Evolutionary conservation across 2,329 filamentous ascomycete genomes (phyloP), one percentile per base, ranked within the genome.

Genomic region (Sclerotinia borealis): DNA sequence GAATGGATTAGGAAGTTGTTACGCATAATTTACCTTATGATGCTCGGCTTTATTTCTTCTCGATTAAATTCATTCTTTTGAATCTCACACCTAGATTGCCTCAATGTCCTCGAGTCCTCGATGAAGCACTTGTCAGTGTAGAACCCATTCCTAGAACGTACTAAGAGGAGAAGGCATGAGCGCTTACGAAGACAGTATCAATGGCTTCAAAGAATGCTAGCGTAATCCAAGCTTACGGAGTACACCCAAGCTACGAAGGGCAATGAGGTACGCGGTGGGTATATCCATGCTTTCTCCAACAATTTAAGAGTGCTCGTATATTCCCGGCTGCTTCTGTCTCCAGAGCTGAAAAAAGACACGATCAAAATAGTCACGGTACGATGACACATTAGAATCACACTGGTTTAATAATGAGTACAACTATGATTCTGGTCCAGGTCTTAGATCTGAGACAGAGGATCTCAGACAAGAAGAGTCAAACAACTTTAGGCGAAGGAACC

Each of bases 121-220:
- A 78, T 39, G 75, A 74, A 0, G 73, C 81, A 61, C 82, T 82
- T 0, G 76, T 85, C 11, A 79, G 79, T 3, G 64, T 85, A 37
- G 82, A 85, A 71, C 74, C 85, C 25, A 75, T 84, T 22, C 80
- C 79, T 9, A 75, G 76, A 27, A 79, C 78, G 63, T 73, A 83
- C 17, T 77, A 85, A 56, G 82, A 85, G 64, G 83, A 86, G 70
- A 83, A 78, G 70, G 75, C 84, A 0, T 69, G 85, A 13, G 80
- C 77, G 4, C 34, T 71, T 27, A 67, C 67, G 1, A 70, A 70
- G 62, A 62, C 68, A 19, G 17, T 72, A 13, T 68, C 66, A 2
- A 62, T 68, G 63, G 70, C 67, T 54, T 60, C 69, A 45, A 55
- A 45, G n/a, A 27, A n/a, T 41, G 27, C n/a, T 19, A 4, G 49